Evolutionary conservation across 352 stramenopile species (phyloP).

Genomic region (Pythium scleroteichum): DNA sequence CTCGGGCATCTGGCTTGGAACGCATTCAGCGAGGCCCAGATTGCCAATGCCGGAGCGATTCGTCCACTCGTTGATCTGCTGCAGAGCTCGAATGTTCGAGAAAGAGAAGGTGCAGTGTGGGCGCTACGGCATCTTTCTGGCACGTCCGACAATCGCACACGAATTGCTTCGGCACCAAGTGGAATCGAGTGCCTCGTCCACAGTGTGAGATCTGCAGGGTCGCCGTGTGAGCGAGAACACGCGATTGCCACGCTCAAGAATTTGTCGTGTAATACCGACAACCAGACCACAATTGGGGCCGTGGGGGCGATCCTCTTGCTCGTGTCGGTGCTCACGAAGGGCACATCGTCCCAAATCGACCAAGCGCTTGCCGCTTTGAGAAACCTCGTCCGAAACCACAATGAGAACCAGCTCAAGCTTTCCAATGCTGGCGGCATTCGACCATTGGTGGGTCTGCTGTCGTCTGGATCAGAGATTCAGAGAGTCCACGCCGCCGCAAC

Average conservation of each 20-base stretch:
- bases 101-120: conserved; percentile 22
- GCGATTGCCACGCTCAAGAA: conserved; percentile 28
- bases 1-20: conserved; percentile 26
- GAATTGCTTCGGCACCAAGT: background rate
- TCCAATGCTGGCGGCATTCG: conserved; percentile 7
- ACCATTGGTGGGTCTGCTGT: conserved; percentile 13
- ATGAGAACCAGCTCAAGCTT: conserved; percentile 9
- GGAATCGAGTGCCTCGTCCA: conserved; percentile 4
- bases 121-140: conserved; percentile 23
- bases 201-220: conserved; percentile 12
- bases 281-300: conserved; percentile 12
- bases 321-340: conserved; percentile 10
- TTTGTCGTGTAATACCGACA: conserved; percentile 19
- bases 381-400: conserved; percentile 19
- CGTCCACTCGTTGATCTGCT: conserved; percentile 15
- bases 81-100: conserved; percentile 19
- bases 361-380: conserved; percentile 17
- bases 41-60: conserved; percentile 23
- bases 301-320: conserved; percentile 16
- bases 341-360: conserved; percentile 5
- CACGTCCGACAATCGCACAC: conserved; percentile 18
- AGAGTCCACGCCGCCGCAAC: conserved; percentile 15
- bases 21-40: conserved; percentile 25
- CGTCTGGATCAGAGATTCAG: conserved; percentile 11
- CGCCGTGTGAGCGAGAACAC: conserved; percentile 24